Percentiles rank a stretch among this genome's conserved stretches.
phyloP scores from a whole-genome alignment of 305 asterid genomes.

The Solanum hybrid region DNA sequence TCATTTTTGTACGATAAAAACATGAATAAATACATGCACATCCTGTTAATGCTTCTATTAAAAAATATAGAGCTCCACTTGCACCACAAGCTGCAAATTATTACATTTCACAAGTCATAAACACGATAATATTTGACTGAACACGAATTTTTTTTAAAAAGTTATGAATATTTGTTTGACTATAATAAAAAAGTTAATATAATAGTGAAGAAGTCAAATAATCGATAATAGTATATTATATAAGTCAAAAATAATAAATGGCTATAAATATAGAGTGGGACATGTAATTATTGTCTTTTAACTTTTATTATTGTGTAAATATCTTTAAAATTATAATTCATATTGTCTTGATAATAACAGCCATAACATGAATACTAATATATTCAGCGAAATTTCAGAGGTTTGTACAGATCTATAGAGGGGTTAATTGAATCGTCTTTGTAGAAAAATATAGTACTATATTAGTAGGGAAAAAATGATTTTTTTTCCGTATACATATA shows the following conservation, averaged over 20 bases:
- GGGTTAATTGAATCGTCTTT: background rate
- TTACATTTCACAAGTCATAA: background rate
- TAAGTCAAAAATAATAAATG: background rate
- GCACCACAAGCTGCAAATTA: constrained; percentile 27
- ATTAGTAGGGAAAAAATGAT: background rate
- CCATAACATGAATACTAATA: background rate
- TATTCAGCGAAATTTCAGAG: background rate
- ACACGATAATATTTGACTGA: background rate
- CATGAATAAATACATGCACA: constrained; percentile 32
- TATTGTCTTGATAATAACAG: background rate
- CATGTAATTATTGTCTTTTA: background rate
- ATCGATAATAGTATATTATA: background rate
- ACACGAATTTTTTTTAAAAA: background rate
- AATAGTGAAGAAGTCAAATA: too few species aligned
- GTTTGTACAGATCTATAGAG: background rate
- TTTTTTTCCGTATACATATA: background rate
- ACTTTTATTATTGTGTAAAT: background rate
- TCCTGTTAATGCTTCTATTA: constrained; percentile 9
- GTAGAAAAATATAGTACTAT: too few species aligned
- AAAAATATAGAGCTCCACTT: constrained; percentile 28
- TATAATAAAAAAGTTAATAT: background rate
- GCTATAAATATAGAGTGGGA: background rate
- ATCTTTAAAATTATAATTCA: background rate
- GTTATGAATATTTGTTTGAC: background rate
- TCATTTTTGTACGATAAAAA: constrained; percentile 31